These are phyloP conservation scores for Ustilago curta DNA, from an alignment of 1,284 basidiomycete species.

Conservation along the genomic window DNA sequence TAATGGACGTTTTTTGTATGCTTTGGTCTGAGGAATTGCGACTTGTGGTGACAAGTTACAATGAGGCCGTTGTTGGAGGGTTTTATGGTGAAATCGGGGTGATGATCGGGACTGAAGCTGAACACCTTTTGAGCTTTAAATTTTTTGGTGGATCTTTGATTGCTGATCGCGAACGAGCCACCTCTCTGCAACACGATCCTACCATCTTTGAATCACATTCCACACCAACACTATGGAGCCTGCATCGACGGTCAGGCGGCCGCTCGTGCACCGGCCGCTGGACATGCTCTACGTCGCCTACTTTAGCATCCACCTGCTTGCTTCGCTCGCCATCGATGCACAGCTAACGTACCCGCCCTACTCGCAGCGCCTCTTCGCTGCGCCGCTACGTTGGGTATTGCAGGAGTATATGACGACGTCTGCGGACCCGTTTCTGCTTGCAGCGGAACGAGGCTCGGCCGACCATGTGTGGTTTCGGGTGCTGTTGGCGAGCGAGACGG, in stretches of 20 bases:
- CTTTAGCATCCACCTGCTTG: conserved; percentile 53
- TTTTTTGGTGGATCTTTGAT: neutral
- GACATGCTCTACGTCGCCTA: conserved; percentile 51
- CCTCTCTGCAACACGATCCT: neutral
- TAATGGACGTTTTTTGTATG: too few species aligned
- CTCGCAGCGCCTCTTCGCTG: conserved; percentile 41
- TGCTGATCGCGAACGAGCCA: conserved; percentile 4
- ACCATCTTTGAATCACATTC: neutral
- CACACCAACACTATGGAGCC: neutral
- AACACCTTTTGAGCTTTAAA: conserved; percentile 1
- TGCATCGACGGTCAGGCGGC: neutral
- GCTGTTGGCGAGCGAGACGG: conserved; percentile 42
- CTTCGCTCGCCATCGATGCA: conserved; percentile 49
- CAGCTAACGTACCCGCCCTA: conserved; percentile 51
- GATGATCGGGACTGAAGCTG: neutral
- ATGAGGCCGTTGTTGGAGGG: neutral
- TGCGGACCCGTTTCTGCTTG: conserved; percentile 48
- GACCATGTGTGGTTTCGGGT: conserved; percentile 55
- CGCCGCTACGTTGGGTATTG: conserved; percentile 33
- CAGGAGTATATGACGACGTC: conserved; percentile 45
- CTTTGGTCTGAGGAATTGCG: too few species aligned
- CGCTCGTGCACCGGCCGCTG: conserved; percentile 26
- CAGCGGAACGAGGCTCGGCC: conserved; percentile 14
- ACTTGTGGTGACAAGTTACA: neutral
- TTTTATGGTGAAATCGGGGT: conserved; percentile 5